Base-by-base conservation (phyloP, 176 grass and related monocot genomes). In the Eragrostis curvula region DNA sequence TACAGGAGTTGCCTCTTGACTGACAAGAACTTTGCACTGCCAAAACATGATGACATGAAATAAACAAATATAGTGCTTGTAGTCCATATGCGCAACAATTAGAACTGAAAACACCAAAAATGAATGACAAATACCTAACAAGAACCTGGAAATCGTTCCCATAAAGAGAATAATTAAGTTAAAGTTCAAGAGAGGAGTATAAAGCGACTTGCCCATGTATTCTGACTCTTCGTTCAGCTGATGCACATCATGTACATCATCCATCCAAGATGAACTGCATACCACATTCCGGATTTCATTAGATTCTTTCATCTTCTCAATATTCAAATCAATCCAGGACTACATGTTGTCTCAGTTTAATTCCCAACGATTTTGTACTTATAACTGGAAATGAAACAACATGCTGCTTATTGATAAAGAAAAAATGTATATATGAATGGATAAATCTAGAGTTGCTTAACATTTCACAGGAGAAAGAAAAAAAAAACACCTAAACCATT, bases 231-330 rank as follows among this genome's bases (percentile, higher is more conserved):
- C 69, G 3, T 80, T 84, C 43, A 87, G 80, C 49, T 88, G 88
- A 28, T 92, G 77, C 29, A 73, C 67, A 65, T 32, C 82, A 66
- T 85, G 77, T 73, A 77, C 45, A 84, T 95, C 88, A 60, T 77
- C 75, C 69, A 78, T 77, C 89, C 96, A 91, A n/a, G 89, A 88
- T 32, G 69, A 90, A 87, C 96, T 99, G 90, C 90, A 85, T 60
- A 18, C 15, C n/a, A 68, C 71, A 85, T 66, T 74, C 3, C 24
- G 25, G 28, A 72, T 73, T 84, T 64, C 62, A 71, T 40, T 65
- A 71, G 69, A 83, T 67, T 25, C 1, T 83, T 55, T 47, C 53
- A 61, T 24, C 49, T 42, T 15, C 13, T 51, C 23, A 45, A 52
- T 20, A 77, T 88, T 57, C 23, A 56, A 60, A 74, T 72, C 7